These are phyloP conservation scores for Diaporthe aspalathi DNA, from an alignment of 2,329 filamentous ascomycete species.

Conservation along the genomic window DNA sequence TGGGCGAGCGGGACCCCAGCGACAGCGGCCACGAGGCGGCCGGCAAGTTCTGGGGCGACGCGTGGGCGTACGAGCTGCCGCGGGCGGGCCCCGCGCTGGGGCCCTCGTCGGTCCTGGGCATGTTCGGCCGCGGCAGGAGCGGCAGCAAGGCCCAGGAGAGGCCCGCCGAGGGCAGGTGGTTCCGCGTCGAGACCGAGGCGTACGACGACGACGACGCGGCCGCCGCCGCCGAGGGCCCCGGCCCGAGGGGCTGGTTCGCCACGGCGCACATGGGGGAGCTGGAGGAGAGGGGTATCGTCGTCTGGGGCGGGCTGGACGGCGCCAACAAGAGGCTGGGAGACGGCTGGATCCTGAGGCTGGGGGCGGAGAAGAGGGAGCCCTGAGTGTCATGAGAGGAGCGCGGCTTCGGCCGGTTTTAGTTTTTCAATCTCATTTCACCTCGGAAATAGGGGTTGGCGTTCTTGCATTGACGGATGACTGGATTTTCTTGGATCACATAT, in stretches of 20 bases:
- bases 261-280: conserved; percentile 67
- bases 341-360: conserved; percentile 72
- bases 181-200: conserved; percentile 57
- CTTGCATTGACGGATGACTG: background rate
- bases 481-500: background rate
- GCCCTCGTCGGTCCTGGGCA: conserved; percentile 64
- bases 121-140: conserved; percentile 22
- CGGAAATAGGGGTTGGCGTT: conserved; percentile 15
- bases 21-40: conserved; percentile 61
- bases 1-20: conserved; percentile 67
- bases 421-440: background rate
- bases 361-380: conserved; percentile 43
- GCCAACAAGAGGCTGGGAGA: conserved; percentile 66
- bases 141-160: conserved; percentile 43
- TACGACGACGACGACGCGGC: conserved; percentile 64
- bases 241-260: conserved; percentile 67
- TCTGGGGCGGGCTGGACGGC: conserved; percentile 70
- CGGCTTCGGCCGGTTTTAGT: too few relatives aligned
- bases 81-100: conserved; percentile 56
- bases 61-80: conserved; percentile 74
- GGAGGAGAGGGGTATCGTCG: conserved; percentile 68
- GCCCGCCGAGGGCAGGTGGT: conserved; percentile 71
- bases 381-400: background rate
- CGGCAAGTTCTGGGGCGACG: conserved; percentile 67
- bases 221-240: conserved; percentile 58